Conservation (phyloP, 257 asterid species). For the Solanum pimpinellifolium region DNA sequence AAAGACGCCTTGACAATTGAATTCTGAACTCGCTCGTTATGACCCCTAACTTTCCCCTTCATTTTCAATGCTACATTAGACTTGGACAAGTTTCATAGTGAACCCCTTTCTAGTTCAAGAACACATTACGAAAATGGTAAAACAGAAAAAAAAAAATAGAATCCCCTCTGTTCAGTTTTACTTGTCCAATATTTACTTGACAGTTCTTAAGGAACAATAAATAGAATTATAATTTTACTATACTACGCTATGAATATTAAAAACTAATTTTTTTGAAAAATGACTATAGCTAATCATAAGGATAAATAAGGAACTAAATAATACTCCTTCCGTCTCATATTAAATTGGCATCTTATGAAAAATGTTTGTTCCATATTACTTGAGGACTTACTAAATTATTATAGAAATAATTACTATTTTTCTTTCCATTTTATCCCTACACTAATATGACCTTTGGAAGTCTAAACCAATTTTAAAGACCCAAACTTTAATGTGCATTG, state of each 20-base stretch:
- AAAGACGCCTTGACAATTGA: background rate
- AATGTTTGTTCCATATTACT: no score
- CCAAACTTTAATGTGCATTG: no score
- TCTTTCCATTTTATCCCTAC: no score
- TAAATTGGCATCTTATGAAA: no score
- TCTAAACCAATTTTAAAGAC: no score
- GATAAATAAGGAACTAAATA: background rate
- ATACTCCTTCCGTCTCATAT: background rate
- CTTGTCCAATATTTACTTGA: background rate
- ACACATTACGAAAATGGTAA: background rate
- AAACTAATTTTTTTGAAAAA: background rate
- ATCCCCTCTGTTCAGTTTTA: background rate
- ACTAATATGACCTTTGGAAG: no score
- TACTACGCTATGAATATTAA: background rate
- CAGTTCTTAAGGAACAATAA: background rate
- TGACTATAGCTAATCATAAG: background rate
- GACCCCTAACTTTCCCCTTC: background rate
- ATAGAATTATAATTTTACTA: background rate
- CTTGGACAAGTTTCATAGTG: background rate
- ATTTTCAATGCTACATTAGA: background rate
- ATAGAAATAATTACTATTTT: no score
- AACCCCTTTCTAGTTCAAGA: background rate
- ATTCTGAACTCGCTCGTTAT: background rate
- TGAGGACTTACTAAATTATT: no score
- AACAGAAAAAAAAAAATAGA: background rate